Evolutionary conservation across 75 land plant genomes (phyloP).

Genomic region (Cryptomeria japonica): DNA sequence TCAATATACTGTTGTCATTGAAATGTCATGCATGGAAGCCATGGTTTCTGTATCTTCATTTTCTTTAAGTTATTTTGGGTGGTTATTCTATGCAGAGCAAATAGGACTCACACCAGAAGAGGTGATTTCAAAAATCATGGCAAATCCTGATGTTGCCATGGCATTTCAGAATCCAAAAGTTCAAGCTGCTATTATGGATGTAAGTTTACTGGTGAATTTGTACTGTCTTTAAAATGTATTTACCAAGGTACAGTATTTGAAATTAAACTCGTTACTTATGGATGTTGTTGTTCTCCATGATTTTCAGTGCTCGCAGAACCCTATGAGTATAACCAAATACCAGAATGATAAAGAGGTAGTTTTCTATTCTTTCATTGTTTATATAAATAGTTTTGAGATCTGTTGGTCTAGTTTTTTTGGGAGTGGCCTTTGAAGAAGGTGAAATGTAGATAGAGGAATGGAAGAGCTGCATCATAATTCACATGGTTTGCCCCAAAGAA

Average conservation of each 20-base stretch:
- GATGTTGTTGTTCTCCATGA: constrained; percentile 3
- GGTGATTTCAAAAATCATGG: constrained; percentile 93
- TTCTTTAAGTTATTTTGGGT: background rate
- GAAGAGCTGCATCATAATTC: background rate
- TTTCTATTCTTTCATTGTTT: constrained; percentile 1
- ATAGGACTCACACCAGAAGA: constrained; percentile 97
- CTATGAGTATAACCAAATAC: constrained; percentile 86
- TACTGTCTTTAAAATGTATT: background rate
- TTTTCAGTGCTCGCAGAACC: constrained; percentile 97
- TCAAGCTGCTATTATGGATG: constrained; percentile 98
- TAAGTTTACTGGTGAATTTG: constrained; percentile 35
- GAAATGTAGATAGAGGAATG: background rate
- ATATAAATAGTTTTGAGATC: background rate
- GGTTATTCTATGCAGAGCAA: constrained; percentile 65
- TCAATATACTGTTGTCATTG: background rate
- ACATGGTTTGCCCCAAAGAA: background rate
- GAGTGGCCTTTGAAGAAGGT: background rate
- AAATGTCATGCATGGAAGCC: background rate
- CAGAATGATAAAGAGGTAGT: constrained; percentile 97
- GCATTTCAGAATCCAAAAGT: constrained; percentile 98
- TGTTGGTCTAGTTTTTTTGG: background rate
- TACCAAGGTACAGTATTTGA: background rate
- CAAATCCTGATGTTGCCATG: constrained; percentile 93
- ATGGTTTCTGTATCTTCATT: background rate
- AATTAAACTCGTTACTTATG: background rate